Base-by-base conservation (phyloP, 805 yeast species). In the Hanseniaspora occidentalis region DNA sequence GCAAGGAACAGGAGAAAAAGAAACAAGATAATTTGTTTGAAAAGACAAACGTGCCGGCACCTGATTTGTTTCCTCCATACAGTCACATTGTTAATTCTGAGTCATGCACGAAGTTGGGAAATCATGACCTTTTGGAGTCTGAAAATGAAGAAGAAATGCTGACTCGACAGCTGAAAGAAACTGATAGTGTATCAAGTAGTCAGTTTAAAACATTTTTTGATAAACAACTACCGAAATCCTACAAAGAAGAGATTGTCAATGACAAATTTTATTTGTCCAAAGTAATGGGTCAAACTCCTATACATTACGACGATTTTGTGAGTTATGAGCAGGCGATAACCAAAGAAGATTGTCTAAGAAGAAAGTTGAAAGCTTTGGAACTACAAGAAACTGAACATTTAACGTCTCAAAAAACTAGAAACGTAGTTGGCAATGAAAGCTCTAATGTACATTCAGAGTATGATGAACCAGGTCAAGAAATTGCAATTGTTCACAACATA, bases 231-330 rank as follows among this genome's bases (percentile, higher is more conserved):
- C 45, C 52, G 6, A 41, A 43, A 2, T 24, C 45, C 3, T 46
- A 44, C 6, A 49, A 49, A 47, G 47, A 43, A 3, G 47, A 45
- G n/a, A 43, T 48, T 37, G 40, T 41, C 0, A 49, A 52, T 26
- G 62, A 57, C 29, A 56, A 49, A 40, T 58, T 58, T 44, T 60
- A 51, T 44, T 49, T 51, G 38, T 47, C 58, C 2, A 47, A 47
- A 40, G 35, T 54, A 22, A 13, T 25, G 9, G n/a, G 16, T 16
- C 9, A 19, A 4, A 22, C 35, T 5, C 21, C 16, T 3, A 16
- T 41, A 4, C 17, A 22, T 2, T 45, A 37, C 7, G 47, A 42
- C 3, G 62, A 55, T 42, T 62, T 62, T 42, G 53, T 47, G 13
- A 45, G 44, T 17, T 62, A 58, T 42, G 62, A 61, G 34, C 31